Evolutionary conservation across 2,329 filamentous ascomycete genomes (phyloP).

Genomic region (Hypoxylon sp.): DNA sequence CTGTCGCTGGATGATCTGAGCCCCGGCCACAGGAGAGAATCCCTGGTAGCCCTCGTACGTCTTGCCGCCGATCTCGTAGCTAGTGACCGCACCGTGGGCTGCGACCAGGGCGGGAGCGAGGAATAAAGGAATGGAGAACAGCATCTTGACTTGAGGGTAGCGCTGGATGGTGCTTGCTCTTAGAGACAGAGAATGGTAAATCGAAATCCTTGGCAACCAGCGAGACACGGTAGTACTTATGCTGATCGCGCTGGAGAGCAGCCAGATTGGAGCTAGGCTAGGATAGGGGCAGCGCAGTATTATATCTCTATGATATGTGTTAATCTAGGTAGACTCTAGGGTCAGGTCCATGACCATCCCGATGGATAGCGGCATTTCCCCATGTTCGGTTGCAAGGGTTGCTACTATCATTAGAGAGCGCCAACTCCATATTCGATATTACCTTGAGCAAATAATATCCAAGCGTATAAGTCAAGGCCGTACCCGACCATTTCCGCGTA

Average conservation of each 20-base stretch:
- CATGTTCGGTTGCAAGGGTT: conserved; percentile 23
- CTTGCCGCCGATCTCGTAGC: conserved; percentile 61
- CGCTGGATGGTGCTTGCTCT: conserved; percentile 14
- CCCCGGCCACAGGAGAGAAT: conserved; percentile 62
- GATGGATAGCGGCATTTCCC: conserved; percentile 34
- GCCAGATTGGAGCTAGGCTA: conserved; percentile 17
- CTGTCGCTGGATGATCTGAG: conserved; percentile 68
- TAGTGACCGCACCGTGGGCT: conserved; percentile 58
- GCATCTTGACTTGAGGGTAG: conserved; percentile 43
- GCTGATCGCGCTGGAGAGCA: conserved; percentile 38
- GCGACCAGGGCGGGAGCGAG: conserved; percentile 51
- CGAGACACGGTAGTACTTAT: conserved; percentile 40
- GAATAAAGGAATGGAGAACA: conserved; percentile 46
- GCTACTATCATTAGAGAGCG: conserved; percentile 31
- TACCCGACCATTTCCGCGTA: conserved; percentile 9
- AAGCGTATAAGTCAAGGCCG: not conserved
- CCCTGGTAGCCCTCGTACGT: conserved; percentile 62
- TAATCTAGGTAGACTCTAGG: conserved; percentile 21
- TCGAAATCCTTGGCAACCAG: conserved; percentile 38
- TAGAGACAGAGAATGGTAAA: conserved; percentile 18
- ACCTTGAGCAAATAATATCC: conserved; percentile 31
- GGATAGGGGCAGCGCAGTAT: conserved; percentile 29
- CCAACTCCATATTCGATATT: conserved; percentile 19
- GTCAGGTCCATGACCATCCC: conserved; percentile 11
- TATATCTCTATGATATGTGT: conserved; percentile 28